A percentile compares a stretch with the other conserved stretches of the same genome.
These are phyloP conservation scores for Lycium barbarum DNA, from an alignment of 257 asterid genomes.

Conservation along the genomic window DNA sequence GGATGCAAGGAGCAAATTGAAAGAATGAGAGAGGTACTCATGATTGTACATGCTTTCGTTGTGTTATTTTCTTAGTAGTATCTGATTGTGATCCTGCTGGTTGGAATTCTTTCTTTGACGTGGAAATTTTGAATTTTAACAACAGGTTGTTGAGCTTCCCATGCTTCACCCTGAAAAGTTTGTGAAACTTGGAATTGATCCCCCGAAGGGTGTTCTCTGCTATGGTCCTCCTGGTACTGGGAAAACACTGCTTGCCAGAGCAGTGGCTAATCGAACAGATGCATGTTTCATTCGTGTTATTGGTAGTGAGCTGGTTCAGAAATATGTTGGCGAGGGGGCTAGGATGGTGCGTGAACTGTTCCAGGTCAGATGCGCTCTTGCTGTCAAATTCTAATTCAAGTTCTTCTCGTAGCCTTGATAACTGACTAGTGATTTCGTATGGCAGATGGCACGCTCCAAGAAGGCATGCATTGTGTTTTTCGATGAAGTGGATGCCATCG, in stretches of 20 bases:
- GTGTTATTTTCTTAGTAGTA: not conserved
- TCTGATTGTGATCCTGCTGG: not conserved
- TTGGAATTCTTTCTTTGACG: not conserved
- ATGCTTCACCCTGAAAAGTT: conserved; percentile 98
- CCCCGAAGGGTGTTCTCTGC: conserved; percentile 88
- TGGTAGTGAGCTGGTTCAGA: conserved; percentile 73
- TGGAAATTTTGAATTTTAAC: not conserved
- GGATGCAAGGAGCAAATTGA: conserved; percentile 62
- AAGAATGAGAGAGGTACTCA: conserved; percentile 77
- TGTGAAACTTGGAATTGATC: conserved; percentile 93
- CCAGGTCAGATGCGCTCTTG: conserved; percentile 56
- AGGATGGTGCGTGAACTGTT: conserved; percentile 97
- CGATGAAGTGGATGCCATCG: conserved; percentile 96
- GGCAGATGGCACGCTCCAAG: conserved; percentile 91
- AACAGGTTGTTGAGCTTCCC: conserved; percentile 93
- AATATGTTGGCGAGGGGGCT: conserved; percentile 81
- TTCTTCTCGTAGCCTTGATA: not conserved
- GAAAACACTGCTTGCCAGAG: too few species aligned
- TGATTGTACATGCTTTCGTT: not conserved
- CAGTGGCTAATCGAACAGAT: conserved; percentile 82
- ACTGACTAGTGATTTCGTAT: not conserved
- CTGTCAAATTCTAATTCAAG: not conserved
- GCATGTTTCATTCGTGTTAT: conserved; percentile 95
- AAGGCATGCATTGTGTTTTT: conserved; percentile 55
- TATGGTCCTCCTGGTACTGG: too few species aligned